These are phyloP conservation scores for Botrytis medusae DNA, from an alignment of 2,329 filamentous ascomycete species.

Conservation along the genomic window DNA sequence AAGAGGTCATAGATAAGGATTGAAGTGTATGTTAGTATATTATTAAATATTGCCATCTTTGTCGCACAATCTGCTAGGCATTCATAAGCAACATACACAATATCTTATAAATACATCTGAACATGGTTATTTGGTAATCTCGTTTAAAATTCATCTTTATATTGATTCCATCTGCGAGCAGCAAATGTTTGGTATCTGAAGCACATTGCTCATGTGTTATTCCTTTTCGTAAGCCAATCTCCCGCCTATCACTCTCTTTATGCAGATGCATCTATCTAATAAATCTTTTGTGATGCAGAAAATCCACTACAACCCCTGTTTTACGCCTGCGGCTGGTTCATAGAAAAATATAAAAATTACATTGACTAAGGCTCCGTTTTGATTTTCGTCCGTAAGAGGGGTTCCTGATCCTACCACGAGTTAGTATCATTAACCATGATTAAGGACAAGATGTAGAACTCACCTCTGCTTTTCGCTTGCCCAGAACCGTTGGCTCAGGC, in stretches of 20 bases:
- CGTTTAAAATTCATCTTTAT: neutral
- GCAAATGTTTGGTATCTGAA: neutral
- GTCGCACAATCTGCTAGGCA: neutral
- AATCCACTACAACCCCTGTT: neutral
- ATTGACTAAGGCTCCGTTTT: constrained; percentile 27
- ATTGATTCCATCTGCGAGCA: neutral
- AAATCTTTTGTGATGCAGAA: neutral
- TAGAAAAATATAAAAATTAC: neutral
- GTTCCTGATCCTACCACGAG: constrained; percentile 18
- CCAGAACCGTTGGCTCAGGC: constrained; percentile 61
- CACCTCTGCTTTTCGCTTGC: constrained; percentile 73
- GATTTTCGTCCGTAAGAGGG: constrained; percentile 34
- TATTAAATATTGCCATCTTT: too few species aligned
- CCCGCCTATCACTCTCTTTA: neutral
- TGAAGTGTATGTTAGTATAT: neutral
- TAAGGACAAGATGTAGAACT: neutral
- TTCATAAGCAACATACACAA: neutral
- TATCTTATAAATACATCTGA: neutral
- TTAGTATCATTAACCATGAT: neutral
- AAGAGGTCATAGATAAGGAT: neutral
- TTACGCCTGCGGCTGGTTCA: neutral
- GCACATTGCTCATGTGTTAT: neutral
- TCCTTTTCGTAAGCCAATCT: neutral
- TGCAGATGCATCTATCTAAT: constrained; percentile 1
- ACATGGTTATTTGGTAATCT: neutral